Conservation (phyloP, 805 yeast species). For the Wickerhamiella azyma region DNA sequence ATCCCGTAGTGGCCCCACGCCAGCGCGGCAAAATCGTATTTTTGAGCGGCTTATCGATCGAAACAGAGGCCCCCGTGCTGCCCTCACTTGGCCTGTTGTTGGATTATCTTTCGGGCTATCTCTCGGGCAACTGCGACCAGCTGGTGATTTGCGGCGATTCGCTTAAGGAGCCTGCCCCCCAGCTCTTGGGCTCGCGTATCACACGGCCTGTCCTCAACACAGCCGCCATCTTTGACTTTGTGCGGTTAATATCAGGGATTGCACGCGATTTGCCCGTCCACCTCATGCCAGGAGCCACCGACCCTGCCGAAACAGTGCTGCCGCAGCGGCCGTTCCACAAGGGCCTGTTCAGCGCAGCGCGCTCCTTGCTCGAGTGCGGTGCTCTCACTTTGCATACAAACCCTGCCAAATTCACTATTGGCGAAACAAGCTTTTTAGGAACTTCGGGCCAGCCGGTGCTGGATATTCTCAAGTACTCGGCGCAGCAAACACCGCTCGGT, state of each 20-base stretch:
- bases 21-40: slow-evolving; percentile 40
- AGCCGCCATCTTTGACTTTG: slow-evolving; percentile 29
- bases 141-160: slow-evolving; percentile 68
- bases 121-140: slow-evolving; percentile 32
- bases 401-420: slow-evolving; percentile 44
- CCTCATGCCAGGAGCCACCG: slow-evolving; percentile 72
- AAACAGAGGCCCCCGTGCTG: slow-evolving; percentile 28
- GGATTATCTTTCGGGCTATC: slow-evolving; percentile 60
- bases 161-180: slow-evolving; percentile 24
- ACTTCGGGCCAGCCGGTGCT: slow-evolving; percentile 75
- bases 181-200: slow-evolving; percentile 20
- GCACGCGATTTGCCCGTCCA: slow-evolving; percentile 51
- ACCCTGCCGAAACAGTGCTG: slow-evolving; percentile 69
- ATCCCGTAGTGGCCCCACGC: slow-evolving; percentile 19
- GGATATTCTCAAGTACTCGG: slow-evolving; percentile 60
- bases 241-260: slow-evolving; percentile 42
- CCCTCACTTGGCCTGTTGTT: slow-evolving; percentile 36
- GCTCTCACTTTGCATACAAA: slow-evolving; percentile 43
- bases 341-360: slow-evolving; percentile 42
- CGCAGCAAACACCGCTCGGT: slow-evolving; percentile 28
- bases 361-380: slow-evolving; percentile 30
- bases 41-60: slow-evolving; percentile 61
- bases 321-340: slow-evolving; percentile 89
- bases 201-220: slow-evolving; percentile 15
- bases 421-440: slow-evolving; percentile 37